A percentile compares a stretch with the other conserved stretches of the same genome.
Conservation (phyloP, 140 eudicot genomes). For the Oenanthe javanica region DNA sequence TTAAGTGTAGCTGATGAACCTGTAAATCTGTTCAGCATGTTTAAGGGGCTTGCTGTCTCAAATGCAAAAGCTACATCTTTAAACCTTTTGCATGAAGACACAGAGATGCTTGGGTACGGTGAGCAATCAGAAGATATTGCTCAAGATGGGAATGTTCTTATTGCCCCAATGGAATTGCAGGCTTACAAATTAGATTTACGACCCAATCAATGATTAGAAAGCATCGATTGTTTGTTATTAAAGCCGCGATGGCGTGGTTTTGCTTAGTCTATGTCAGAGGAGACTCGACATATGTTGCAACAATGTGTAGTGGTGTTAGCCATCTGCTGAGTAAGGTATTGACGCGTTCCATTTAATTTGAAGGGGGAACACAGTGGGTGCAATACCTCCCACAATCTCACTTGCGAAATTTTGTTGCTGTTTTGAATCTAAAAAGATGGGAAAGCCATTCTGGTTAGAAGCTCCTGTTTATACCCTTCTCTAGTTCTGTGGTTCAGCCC, state of each 20-base stretch:
- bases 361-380: not conserved
- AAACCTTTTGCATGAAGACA: constrained; percentile 84
- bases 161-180: constrained; percentile 90
- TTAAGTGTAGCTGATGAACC: constrained; percentile 53
- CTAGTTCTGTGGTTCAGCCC: not conserved
- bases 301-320: not conserved
- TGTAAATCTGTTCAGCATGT: constrained; percentile 60
- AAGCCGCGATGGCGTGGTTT: not conserved
- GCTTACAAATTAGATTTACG: constrained; percentile 67
- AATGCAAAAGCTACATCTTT: constrained; percentile 69
- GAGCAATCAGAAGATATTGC: constrained; percentile 54
- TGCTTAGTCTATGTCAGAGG: not conserved
- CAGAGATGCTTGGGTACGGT: constrained; percentile 77
- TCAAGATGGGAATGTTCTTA: constrained; percentile 62
- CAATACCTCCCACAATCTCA: not conserved
- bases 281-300: not conserved
- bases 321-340: not conserved
- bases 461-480: not conserved
- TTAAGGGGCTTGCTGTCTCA: constrained; percentile 53
- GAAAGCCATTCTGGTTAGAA: not conserved
- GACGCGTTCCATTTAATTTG: not conserved
- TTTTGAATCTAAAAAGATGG: not conserved
- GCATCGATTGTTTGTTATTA: not conserved
- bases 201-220: constrained; percentile 31
- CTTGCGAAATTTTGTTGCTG: not conserved